Conservation (phyloP, 805 yeast species). For the Ascoidea asiatica region DNA sequence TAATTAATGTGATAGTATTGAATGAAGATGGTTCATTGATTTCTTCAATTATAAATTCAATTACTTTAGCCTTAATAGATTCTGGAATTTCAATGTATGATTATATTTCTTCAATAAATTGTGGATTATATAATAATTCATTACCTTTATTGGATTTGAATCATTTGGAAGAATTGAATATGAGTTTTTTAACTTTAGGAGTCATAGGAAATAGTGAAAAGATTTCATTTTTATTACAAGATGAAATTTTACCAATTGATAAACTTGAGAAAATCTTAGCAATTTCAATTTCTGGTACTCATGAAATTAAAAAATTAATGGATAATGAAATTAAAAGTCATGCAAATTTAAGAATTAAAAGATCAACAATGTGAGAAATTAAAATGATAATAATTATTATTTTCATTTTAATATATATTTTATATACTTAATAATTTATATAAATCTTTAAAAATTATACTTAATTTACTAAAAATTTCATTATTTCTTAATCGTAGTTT, state of each 20-base stretch:
- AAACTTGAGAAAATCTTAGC: conserved; percentile 62
- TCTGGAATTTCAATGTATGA: conserved; percentile 94
- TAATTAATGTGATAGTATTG: conserved; percentile 60
- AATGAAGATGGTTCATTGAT: conserved; percentile 86
- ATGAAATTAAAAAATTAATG: conserved; percentile 71
- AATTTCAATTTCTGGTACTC: conserved; percentile 79
- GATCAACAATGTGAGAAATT: conserved; percentile 4
- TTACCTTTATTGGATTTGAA: conserved; percentile 73
- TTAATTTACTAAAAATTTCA: background rate
- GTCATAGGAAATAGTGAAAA: conserved; percentile 74
- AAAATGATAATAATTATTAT: background rate
- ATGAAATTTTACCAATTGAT: conserved; percentile 78
- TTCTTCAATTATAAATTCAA: conserved; percentile 69
- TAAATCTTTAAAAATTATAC: background rate
- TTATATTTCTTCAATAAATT: conserved; percentile 67
- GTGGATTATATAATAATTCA: conserved; percentile 66
- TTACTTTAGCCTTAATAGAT: conserved; percentile 81
- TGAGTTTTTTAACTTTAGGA: conserved; percentile 73
- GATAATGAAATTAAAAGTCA: conserved; percentile 70
- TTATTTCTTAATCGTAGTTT: no score
- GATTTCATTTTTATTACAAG: conserved; percentile 62
- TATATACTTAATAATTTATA: no score
- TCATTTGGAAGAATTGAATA: conserved; percentile 69
- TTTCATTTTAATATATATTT: no score
- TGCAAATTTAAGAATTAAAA: conserved; percentile 36